Evolutionary conservation across 345 rosid genomes (phyloP).

Genomic region (Arabis hirsuta): DNA sequence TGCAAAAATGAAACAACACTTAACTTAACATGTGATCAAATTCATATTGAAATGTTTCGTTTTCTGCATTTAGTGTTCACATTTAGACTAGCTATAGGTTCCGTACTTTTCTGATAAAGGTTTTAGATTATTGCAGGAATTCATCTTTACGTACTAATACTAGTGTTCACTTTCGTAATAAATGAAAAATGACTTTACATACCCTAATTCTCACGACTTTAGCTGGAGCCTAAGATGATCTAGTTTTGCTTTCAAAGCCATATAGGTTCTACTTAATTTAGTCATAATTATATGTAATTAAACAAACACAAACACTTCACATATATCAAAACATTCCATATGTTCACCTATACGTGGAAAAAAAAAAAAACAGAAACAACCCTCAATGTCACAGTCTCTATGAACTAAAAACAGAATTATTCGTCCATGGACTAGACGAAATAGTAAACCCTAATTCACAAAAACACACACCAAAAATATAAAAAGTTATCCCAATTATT

Average conservation of each 20-base stretch:
- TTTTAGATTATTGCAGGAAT: constrained; percentile 16
- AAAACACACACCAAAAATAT: constrained; percentile 19
- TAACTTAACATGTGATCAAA: neutral
- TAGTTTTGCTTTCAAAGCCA: constrained; percentile 11
- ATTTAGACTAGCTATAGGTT: neutral
- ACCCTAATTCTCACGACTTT: neutral
- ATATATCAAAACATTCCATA: constrained; percentile 22
- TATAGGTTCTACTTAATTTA: constrained; percentile 18
- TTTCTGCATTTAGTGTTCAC: neutral
- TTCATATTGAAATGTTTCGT: neutral
- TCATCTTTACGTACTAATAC: neutral
- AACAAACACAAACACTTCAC: constrained; percentile 26
- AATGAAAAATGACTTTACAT: neutral
- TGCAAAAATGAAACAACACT: neutral
- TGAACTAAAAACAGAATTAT: constrained; percentile 8
- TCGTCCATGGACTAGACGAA: neutral
- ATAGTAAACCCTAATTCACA: constrained; percentile 19
- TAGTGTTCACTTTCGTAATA: neutral
- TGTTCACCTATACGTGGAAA: constrained; percentile 28
- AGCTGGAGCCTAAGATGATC: constrained; percentile 21
- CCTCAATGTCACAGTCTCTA: constrained; percentile 19
- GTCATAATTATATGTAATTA: neutral
- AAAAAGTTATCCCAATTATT: constrained; percentile 26
- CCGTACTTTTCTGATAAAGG: neutral
- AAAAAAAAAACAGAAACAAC: constrained; percentile 27